Evolutionary conservation across 2,329 filamentous ascomycete species (phyloP), one percentile per base, ranked within the genome.

Genomic region (Gnomoniopsis sp.): DNA sequence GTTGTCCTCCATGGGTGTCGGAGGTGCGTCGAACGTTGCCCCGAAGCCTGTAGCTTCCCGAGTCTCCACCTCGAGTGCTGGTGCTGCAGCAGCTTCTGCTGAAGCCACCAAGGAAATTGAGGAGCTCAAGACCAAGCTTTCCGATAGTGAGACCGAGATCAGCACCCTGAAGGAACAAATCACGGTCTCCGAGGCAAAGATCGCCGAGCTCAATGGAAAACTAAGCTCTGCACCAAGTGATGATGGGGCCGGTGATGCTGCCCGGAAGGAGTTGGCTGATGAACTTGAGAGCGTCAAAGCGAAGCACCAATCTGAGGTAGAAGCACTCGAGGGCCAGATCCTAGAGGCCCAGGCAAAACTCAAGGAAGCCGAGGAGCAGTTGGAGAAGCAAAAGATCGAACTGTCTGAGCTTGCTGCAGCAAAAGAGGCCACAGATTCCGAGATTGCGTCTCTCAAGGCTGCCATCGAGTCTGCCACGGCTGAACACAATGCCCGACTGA

Each of bases 81-180:
- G 68, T n/a, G 66, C 75, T 17, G 69, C 68, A 49, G 66, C 71
- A 19, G 72, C 74, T 46, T 70, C 75, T 36, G 74, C 77, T 22
- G 69, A 75, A 17, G 75, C 77, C 8, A 69, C 78, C 21, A 86
- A 84, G 71, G 83, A 85, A 65, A 73, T 83, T 3, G 84, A 87
- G 52, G 79, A 84, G 49, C 75, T 88, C 47, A 87, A 84, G 73
- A 70, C 75, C 8, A 86, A 86, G 71, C 74, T 88, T 22, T 75
- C 77, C 4, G 77, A 82, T 34, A 84, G 82, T 62, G 83, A 87
- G 66, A 70, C 77, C 7, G 81, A 86, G 66, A 80, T 87, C 11
- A 77, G 81, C 55, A 71, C 79, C 14, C 77, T 88, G 33, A 84
- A 83, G 69, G 74, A 76, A 6, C 80, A 87, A 65, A 78, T 88